Evolutionary conservation across 2,329 filamentous ascomycete genomes (phyloP), one percentile per base, ranked within the genome.

Genomic region (Phyllosticta ampelicida): DNA sequence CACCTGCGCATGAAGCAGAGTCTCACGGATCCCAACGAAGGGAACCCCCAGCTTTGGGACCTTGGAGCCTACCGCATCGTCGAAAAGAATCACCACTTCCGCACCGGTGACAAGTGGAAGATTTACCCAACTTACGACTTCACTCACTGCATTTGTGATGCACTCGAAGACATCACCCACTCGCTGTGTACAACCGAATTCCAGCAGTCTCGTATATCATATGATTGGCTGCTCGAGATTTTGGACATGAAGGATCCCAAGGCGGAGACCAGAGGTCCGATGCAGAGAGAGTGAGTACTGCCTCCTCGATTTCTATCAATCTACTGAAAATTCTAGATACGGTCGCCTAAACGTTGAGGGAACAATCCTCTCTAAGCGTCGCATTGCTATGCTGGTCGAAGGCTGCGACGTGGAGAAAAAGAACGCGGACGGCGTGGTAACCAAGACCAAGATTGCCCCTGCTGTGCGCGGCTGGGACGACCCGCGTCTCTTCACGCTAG

Each of bases 61-160:
- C 75, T 96, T 56, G 88, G 89, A 1, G 92, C 92, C 16, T 97
- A 96, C 73, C 84, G 92, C 61, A 86, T 97, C 58, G 80, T 90
- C 61, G 82, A 86, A 66, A 84, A 88, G 65, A 77, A 77, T 61
- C 80, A 84, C 50, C 90, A 95, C 70, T 84, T 89, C 72, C 82
- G 89, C 36, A 95, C 91, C 0, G 89, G 88, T 28, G 77, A 82
- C 63, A 84, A 86, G 68, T 97, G 91, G 90, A 86, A 85, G 72
- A 95, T 96, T 62, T 96, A 96, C 70, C 94, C 94, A 0, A 95
- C 92, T 0, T 96, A 96, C 68, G 91, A 96, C 71, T 95, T 95
- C 70, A 87, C 87, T 0, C 89, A 95, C 75, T 95, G 89, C 71
- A 78, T 96, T 20, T 92, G 89, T 66, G 94, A 97, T 78, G 91